Conservation (phyloP, 2,329 filamentous ascomycete genomes). For the Calonectria pteridis region DNA sequence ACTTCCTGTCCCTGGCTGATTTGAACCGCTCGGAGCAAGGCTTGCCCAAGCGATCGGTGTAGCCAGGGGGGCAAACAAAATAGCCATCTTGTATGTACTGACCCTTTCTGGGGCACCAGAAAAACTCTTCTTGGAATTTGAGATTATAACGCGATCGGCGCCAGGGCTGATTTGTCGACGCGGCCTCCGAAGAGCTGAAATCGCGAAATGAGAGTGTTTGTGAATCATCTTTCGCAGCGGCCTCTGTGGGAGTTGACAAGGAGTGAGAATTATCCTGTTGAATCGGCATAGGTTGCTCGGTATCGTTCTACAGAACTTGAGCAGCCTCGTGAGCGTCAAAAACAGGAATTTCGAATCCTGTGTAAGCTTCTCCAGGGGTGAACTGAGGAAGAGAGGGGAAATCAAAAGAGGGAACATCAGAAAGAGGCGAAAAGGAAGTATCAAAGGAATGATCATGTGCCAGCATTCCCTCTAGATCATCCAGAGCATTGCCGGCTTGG, state of each 20-base stretch:
- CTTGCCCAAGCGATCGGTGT: background rate
- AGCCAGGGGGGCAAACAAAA: conserved; percentile 25
- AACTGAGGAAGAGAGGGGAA: background rate
- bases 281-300: conserved; percentile 1
- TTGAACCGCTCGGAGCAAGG: conserved; percentile 18
- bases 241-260: background rate
- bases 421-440: background rate
- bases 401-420: background rate
- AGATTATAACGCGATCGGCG: background rate
- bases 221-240: background rate
- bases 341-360: background rate
- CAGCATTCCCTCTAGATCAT: background rate
- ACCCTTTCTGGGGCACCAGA: conserved; percentile 30
- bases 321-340: conserved; percentile 15
- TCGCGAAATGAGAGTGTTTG: conserved; percentile 7
- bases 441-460: background rate
- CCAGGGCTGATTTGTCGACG: background rate
- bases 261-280: conserved; percentile 8
- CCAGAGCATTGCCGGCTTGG: background rate
- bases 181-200: background rate
- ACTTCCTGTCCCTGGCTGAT: conserved; percentile 32
- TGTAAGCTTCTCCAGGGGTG: background rate
- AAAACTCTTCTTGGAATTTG: conserved; percentile 26
- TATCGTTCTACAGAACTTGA: conserved; percentile 32
- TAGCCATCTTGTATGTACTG: conserved; percentile 30